Evolutionary conservation across 2,329 filamentous ascomycete genomes (phyloP).

Genomic region (Epichloe amarillans): DNA sequence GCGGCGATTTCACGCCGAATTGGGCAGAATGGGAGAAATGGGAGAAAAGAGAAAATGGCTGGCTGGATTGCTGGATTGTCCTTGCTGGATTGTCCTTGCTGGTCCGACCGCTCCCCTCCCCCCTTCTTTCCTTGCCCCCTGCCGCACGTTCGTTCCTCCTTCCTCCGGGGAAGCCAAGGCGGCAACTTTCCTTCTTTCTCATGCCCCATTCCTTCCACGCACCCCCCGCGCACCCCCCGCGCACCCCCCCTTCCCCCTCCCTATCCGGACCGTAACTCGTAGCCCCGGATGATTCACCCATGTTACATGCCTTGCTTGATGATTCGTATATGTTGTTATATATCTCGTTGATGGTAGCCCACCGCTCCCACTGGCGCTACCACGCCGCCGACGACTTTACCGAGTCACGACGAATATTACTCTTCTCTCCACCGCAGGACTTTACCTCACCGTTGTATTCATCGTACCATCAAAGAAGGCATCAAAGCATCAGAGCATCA

Average conservation of each 20-base stretch:
- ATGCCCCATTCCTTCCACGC: neutral
- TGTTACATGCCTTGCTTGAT: constrained; percentile 11
- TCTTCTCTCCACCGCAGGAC: too few species aligned
- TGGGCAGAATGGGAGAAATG: neutral
- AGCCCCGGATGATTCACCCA: constrained; percentile 11
- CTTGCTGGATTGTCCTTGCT: neutral
- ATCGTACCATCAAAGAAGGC: neutral
- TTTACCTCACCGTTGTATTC: too few species aligned
- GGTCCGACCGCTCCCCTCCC: neutral
- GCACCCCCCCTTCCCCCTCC: too few species aligned
- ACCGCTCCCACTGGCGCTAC: too few species aligned
- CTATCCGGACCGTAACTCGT: neutral
- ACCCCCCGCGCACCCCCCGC: neutral
- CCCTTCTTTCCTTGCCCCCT: neutral
- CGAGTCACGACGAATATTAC: neutral
- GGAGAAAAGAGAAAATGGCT: neutral
- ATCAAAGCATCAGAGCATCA: neutral
- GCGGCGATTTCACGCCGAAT: neutral
- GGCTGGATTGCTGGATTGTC: neutral
- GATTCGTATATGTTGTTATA: constrained; percentile 11
- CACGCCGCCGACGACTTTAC: neutral
- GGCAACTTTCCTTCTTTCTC: neutral
- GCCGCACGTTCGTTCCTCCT: neutral
- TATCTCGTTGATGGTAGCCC: constrained; percentile 7
- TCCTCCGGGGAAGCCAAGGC: constrained; percentile 1